Percentiles rank a stretch among this genome's conserved stretches.
Conservation (phyloP, 2,329 filamentous ascomycete species). For the Hawksworthiomyces lignivorus region DNA sequence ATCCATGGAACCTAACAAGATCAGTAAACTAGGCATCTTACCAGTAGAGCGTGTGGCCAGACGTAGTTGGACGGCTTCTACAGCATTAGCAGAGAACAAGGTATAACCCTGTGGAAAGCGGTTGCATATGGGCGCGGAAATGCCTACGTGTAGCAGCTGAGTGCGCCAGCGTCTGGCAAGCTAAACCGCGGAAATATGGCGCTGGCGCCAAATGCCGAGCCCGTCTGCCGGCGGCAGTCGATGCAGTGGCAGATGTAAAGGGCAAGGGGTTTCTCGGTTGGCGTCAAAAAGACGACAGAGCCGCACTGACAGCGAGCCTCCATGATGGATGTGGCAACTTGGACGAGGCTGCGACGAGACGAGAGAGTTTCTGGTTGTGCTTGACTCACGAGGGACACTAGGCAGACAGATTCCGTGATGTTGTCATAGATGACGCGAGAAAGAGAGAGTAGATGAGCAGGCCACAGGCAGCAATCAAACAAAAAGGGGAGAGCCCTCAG, state of each 20-base stretch:
- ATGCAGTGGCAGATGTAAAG: constrained; percentile 19
- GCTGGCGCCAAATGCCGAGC: constrained; percentile 54
- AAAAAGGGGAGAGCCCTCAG: background rate
- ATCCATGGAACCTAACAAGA: too few relatives aligned
- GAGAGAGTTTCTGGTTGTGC: too few relatives aligned
- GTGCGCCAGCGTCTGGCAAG: constrained; percentile 39
- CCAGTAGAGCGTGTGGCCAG: constrained; percentile 52
- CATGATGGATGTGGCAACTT: constrained; percentile 7
- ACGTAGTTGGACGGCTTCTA: constrained; percentile 47
- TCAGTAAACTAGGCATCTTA: constrained; percentile 23
- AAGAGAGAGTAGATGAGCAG: too few relatives aligned
- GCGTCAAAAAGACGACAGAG: constrained; percentile 16
- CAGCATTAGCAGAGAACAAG: too few relatives aligned
- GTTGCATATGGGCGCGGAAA: background rate
- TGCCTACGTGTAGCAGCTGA: constrained; percentile 50
- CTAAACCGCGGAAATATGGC: constrained; percentile 63
- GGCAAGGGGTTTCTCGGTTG: constrained; percentile 13
- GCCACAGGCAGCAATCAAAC: background rate
- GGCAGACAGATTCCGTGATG: too few relatives aligned
- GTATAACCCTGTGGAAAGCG: too few relatives aligned
- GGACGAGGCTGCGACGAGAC: background rate
- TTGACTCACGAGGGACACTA: too few relatives aligned
- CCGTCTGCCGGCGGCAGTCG: constrained; percentile 16
- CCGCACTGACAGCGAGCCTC: constrained; percentile 18
- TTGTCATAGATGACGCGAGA: too few relatives aligned